Evolutionary conservation across 2,329 filamentous ascomycete species (phyloP), one percentile per base, ranked within the genome.

Genomic region (Aureobasidium namibiae): DNA sequence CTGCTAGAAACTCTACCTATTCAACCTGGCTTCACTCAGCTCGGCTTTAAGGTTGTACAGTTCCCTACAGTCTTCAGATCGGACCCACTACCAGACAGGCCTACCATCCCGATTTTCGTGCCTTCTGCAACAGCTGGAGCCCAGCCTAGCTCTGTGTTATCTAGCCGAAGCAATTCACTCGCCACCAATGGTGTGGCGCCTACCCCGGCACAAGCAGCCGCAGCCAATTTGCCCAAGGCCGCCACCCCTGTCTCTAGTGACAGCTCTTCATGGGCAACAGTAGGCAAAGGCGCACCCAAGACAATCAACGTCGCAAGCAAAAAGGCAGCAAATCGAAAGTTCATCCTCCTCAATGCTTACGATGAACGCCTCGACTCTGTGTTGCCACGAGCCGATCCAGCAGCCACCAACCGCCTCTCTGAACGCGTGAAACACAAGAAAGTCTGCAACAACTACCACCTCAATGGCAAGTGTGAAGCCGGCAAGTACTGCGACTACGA

Each of bases 1-100:
- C 67, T 80, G 23, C 69, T 80, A 46, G 75, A 78, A 60, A 74
- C 76, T 1, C 71, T 73, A 14, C 72, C 75, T 5, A 69, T 72
- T 6, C 70, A 73, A 61, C 66, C 66, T 53, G 74, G 72, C n/a
- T 79, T 77, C 63, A 61, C 62, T 5, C 68, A 71, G 6, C 67
- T 79, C 38, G 73, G 75, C 24, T 73, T 78, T 62, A 68, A 68
- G 38, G 69, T 66, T 10, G 66, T 72, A 54, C 68, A 69, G 9
- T 74, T 78, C 60, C 70, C 74, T 34, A 60, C 63, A 29, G 69
- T 79, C 24, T 79, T 79, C 68, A 70, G 72, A 41, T 66, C 66
- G 3, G 69, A 73, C 18, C 68, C 72, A 41, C 63, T 78, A n/a
- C 74, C 74, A n/a, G 69, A 71, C 1, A 68, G 59, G 56, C 60